Conservation (phyloP, 148 eudicot genomes). For the Fagopyrum homotropicum region DNA sequence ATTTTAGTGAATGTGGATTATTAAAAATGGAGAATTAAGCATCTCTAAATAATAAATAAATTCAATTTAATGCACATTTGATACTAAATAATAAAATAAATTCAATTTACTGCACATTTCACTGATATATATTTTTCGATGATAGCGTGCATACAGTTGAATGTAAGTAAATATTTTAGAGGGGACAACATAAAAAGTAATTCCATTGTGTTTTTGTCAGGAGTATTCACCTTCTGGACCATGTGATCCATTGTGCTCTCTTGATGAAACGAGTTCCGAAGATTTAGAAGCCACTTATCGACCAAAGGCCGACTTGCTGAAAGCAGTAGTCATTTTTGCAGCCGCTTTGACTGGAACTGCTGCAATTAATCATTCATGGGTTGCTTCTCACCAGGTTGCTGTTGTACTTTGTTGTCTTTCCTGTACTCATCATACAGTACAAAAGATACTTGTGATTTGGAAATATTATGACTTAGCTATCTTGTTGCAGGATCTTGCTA, state of each 20-base stretch:
- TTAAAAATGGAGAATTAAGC: background rate
- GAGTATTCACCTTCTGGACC: slow-evolving; percentile 28
- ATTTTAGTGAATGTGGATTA: background rate
- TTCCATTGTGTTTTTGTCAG: background rate
- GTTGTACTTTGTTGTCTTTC: slow-evolving; percentile 8
- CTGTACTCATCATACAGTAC: background rate
- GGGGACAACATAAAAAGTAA: too few relatives aligned
- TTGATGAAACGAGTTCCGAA: slow-evolving; percentile 66
- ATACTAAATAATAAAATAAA: background rate
- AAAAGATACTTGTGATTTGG: background rate
- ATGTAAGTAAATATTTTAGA: background rate
- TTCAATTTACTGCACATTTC: background rate
- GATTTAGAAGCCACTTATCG: slow-evolving; percentile 54
- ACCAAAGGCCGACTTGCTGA: slow-evolving; percentile 80
- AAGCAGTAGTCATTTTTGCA: slow-evolving; percentile 70
- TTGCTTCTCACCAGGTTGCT: slow-evolving; percentile 88
- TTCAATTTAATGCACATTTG: background rate
- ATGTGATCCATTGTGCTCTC: slow-evolving; percentile 88
- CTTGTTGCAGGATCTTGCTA: slow-evolving; percentile 71
- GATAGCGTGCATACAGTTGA: background rate
- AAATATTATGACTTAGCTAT: slow-evolving; percentile 8
- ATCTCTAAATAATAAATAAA: background rate
- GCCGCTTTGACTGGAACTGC: slow-evolving; percentile 74
- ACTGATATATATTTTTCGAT: background rate
- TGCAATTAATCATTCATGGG: slow-evolving; percentile 90